These are phyloP conservation scores for Colletotrichum costaricense DNA, from an alignment of 2,329 filamentous ascomycete genomes.

Conservation along the genomic window DNA sequence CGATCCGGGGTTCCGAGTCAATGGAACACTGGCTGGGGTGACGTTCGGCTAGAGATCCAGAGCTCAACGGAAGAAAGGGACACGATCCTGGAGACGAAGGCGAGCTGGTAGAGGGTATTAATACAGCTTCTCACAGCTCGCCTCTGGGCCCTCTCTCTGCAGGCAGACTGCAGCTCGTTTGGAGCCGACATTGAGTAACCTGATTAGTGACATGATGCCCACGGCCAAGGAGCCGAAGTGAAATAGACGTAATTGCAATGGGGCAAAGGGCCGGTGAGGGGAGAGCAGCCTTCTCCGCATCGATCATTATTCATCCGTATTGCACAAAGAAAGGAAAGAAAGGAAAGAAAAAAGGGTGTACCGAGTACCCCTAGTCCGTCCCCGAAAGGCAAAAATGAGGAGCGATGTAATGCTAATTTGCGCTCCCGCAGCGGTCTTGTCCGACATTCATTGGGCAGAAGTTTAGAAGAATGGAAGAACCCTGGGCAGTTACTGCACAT, in stretches of 20 bases:
- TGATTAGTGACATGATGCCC: constrained; percentile 24
- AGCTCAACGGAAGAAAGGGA: background rate
- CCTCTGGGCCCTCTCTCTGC: no score
- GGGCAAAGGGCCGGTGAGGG: constrained; percentile 22
- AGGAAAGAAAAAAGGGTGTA: no score
- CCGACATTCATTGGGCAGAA: constrained; percentile 27
- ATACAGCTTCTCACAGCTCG: constrained; percentile 23
- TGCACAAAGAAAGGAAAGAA: no score
- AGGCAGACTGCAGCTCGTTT: background rate
- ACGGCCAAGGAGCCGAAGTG: constrained; percentile 13
- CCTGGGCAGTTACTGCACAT: constrained; percentile 29
- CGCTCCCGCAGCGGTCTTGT: constrained; percentile 31
- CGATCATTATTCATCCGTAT: background rate
- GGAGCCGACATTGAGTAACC: background rate
- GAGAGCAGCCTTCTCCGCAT: constrained; percentile 35
- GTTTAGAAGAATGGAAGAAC: constrained; percentile 4
- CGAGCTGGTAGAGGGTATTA: constrained; percentile 33
- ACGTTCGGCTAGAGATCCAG: constrained; percentile 28
- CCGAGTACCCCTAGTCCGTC: background rate
- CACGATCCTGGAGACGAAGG: background rate
- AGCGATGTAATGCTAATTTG: constrained; percentile 34
- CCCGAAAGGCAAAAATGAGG: constrained; percentile 19
- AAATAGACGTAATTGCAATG: constrained; percentile 33
- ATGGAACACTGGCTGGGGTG: constrained; percentile 11
- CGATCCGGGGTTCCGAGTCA: background rate